Conservation (phyloP, 345 rosid genomes). For the Hibiscus tridactylites region DNA sequence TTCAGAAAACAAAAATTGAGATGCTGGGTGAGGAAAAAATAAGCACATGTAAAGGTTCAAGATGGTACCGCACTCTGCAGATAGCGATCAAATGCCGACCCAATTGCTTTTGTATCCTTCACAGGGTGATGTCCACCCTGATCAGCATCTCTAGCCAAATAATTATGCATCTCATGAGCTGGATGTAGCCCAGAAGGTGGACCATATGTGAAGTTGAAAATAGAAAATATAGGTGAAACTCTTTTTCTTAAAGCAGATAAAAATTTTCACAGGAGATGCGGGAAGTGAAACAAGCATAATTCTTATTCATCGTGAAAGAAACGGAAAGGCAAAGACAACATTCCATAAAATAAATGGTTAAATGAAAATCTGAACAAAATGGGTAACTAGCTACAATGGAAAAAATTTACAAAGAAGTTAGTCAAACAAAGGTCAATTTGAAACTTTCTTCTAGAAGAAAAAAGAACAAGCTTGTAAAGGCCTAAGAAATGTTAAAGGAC, state of each 20-base stretch:
- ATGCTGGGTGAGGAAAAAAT: background rate
- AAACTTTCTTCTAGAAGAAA: background rate
- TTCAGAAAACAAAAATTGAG: conserved; percentile 15
- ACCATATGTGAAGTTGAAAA: conserved; percentile 25
- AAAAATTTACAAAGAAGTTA: background rate
- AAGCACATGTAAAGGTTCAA: background rate
- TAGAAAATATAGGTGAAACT: background rate
- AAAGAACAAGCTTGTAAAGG: background rate
- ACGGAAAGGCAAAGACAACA: background rate
- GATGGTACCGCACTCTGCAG: conserved; percentile 47
- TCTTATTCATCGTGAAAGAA: background rate
- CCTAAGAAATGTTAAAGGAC: background rate
- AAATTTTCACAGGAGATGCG: background rate
- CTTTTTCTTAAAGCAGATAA: background rate
- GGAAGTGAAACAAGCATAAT: background rate
- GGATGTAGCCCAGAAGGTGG: conserved; percentile 35
- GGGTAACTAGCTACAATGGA: background rate
- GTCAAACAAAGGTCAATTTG: background rate
- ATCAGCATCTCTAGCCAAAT: conserved; percentile 55
- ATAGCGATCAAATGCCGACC: conserved; percentile 73
- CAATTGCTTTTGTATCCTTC: conserved; percentile 67
- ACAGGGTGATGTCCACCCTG: conserved; percentile 31
- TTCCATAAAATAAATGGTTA: background rate
- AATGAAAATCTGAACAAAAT: background rate
- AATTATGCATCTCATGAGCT: conserved; percentile 42